Evolutionary conservation across 2,329 filamentous ascomycete genomes (phyloP).

Genomic region (Fusarium robinianum): DNA sequence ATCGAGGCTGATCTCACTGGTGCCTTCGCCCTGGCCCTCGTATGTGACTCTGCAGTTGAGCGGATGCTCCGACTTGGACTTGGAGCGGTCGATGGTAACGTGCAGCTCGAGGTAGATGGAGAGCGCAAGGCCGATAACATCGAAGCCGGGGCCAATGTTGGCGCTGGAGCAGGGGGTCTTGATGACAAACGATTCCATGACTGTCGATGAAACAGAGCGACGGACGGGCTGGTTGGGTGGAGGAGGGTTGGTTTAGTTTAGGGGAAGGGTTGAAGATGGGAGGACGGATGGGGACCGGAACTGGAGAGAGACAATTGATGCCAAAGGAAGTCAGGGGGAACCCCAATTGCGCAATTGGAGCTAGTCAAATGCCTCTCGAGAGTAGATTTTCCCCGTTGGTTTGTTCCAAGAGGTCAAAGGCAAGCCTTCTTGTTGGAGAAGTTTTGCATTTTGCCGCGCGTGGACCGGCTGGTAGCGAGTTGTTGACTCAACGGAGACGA

Average conservation of each 20-base stretch:
- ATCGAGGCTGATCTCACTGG: constrained; percentile 76
- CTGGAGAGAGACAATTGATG: too few species aligned
- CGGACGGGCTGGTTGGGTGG: constrained; percentile 21
- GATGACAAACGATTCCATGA: constrained; percentile 69
- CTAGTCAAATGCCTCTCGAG: constrained; percentile 12
- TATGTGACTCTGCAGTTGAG: constrained; percentile 91
- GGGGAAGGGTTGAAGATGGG: neutral
- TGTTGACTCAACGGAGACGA: too few species aligned
- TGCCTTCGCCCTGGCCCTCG: constrained; percentile 76
- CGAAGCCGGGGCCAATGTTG: constrained; percentile 97
- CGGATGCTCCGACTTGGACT: constrained; percentile 58
- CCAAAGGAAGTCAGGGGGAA: too few species aligned
- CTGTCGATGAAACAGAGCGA: constrained; percentile 37
- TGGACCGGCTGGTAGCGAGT: too few species aligned
- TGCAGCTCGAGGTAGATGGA: constrained; percentile 91
- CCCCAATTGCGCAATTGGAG: constrained; percentile 26
- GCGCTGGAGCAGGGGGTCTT: constrained; percentile 91
- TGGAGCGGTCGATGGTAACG: constrained; percentile 72
- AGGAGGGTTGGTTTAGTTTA: neutral
- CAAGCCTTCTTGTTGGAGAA: neutral
- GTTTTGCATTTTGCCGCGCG: too few species aligned
- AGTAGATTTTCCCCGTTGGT: too few species aligned
- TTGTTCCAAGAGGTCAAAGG: too few species aligned
- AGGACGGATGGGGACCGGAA: too few species aligned
- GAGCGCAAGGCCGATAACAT: constrained; percentile 93